Conservation (phyloP, 2,329 filamentous ascomycete genomes). For the Fusarium bulbicola region DNA sequence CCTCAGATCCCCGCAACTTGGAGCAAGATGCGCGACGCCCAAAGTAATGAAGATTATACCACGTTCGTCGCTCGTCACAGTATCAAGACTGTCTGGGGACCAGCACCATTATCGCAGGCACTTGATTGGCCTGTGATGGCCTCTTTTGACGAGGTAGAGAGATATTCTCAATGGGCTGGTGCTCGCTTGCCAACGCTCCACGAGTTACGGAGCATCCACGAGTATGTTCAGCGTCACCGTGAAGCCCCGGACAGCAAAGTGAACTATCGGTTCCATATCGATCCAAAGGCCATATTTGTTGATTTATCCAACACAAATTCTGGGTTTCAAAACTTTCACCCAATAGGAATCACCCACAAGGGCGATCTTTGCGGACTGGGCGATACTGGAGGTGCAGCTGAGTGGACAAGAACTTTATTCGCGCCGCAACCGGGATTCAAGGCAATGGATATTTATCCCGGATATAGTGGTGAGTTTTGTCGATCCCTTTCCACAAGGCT, state of each 20-base stretch:
- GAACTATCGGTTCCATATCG: conserved; percentile 6
- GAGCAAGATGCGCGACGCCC: not conserved
- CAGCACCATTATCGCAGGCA: not conserved
- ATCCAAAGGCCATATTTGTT: conserved; percentile 1
- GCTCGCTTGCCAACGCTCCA: conserved; percentile 21
- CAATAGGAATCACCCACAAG: conserved; percentile 7
- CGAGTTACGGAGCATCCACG: conserved; percentile 24
- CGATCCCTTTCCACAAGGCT: fast-evolving
- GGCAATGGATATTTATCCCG: conserved; percentile 26
- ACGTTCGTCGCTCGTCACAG: conserved; percentile 4
- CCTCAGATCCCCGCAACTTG: not conserved
- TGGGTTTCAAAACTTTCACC: conserved; percentile 18
- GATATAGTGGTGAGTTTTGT: conserved; percentile 13
- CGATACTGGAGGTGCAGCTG: conserved; percentile 22
- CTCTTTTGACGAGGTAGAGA: conserved; percentile 21
- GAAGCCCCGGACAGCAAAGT: not conserved
- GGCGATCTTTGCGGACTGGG: conserved; percentile 14
- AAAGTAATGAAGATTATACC: not conserved
- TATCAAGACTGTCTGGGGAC: conserved; percentile 19
- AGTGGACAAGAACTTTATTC: conserved; percentile 17
- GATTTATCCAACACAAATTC: conserved; percentile 11
- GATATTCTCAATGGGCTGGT: conserved; percentile 10
- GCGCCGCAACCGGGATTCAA: conserved; percentile 20
- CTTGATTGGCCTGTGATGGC: conserved; percentile 25
- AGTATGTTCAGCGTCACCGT: not conserved